Percentiles rank a stretch among this genome's conserved stretches.
phyloP scores from a whole-genome alignment of 345 rosid species.

The Camelina sativa region DNA sequence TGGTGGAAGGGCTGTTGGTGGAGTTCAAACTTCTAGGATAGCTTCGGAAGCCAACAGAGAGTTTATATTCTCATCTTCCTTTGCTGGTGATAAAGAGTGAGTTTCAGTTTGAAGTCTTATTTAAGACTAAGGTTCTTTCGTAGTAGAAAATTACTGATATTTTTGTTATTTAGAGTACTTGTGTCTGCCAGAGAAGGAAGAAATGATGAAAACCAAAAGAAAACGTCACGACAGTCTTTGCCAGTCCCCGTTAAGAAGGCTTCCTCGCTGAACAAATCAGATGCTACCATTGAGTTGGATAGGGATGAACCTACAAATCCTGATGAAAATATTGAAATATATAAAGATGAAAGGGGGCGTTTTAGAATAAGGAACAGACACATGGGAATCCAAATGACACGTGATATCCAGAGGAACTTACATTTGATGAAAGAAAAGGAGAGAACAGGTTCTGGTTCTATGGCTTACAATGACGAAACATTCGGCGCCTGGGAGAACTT shows the following conservation, averaged over 20 bases:
- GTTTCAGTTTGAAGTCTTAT: constrained; percentile 32
- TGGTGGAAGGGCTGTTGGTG: constrained; percentile 81
- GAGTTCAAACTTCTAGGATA: constrained; percentile 85
- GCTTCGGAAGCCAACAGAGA: constrained; percentile 97
- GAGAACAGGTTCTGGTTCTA: constrained; percentile 40
- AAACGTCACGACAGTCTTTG: constrained; percentile 40
- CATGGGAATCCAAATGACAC: constrained; percentile 95
- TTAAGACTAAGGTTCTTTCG: constrained; percentile 8
- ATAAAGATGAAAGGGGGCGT: constrained; percentile 81
- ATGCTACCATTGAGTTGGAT: constrained; percentile 44
- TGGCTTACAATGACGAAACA: constrained; percentile 38
- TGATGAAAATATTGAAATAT: constrained; percentile 76
- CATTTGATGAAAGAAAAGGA: constrained; percentile 89
- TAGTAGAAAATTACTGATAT: constrained; percentile 13
- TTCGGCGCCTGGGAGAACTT: constrained; percentile 35
- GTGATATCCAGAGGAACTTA: constrained; percentile 94
- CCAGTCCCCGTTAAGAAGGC: constrained; percentile 43
- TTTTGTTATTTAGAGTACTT: constrained; percentile 57
- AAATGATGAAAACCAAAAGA: constrained; percentile 51
- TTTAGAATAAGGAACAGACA: constrained; percentile 74
- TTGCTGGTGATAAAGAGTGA: constrained; percentile 92
- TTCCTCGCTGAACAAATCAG: constrained; percentile 49
- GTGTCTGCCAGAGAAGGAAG: constrained; percentile 56
- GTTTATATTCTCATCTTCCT: constrained; percentile 89
- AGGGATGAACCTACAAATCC: constrained; percentile 48